Evolutionary conservation across 2,329 filamentous ascomycete genomes (phyloP), one percentile per base, ranked within the genome.

Genomic region (Nannizziopsis arthrosporioides): DNA sequence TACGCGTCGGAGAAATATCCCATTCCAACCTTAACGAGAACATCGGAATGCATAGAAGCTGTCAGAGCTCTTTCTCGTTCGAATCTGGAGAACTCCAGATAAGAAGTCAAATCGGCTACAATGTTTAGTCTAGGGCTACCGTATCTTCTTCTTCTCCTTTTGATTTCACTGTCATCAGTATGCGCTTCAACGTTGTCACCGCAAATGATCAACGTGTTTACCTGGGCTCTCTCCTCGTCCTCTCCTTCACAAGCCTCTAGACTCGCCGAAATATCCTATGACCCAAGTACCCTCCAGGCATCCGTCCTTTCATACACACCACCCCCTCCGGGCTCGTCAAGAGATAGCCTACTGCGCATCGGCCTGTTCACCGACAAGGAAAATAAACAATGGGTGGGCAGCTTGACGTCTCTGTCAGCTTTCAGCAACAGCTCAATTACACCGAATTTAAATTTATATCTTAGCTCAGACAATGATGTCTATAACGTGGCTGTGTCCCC

Each of bases 341-440:
- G 35, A 55, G 65, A 72, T 47, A 69, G 72, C 57, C 73, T 78
- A 54, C 63, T 76, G 40, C 71, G 74, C 35, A 65, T 78, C 5
- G 75, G 74, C 51, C 70, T 76, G 31, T 73, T 68, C 56, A 76
- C 56, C 35, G 54, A 54, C 15, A 62, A 32, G 38, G 61, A 61
- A 39, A 42, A 58, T 12, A 64, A 61, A 44, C 61, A 66, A 58
- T 69, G 66, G 66, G 59, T 64, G 7, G 66, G 68, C 5, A 66
- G 63, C 32, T 56, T 71, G 12, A 62, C 66, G 7, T 67, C 67
- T 5, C 47, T 61, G 17, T 61, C 63, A 10, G 57, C 63, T 1
- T 61, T 71, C 43, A 45, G 14, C 30, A 42, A 44, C 37, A 49
- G 42, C 36, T 41, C 42, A 22, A 37, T 38, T 12, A 37, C 34